Percentiles rank a stretch among this genome's conserved stretches.
Evolutionary conservation across 148 eudicot species (phyloP).

Genomic region (Pharnaceum exiguum): DNA sequence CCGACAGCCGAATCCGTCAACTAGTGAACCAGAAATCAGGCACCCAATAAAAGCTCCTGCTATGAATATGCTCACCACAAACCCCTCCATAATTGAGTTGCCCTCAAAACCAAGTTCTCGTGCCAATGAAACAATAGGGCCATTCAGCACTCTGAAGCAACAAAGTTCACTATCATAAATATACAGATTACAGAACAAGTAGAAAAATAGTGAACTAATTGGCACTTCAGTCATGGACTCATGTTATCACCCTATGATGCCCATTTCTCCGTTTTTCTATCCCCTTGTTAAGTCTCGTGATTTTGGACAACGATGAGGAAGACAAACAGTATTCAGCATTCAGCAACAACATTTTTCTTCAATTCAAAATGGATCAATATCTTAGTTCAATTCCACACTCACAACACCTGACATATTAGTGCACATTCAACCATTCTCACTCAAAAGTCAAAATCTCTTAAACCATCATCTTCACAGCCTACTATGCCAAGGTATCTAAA

Average conservation of each 20-base stretch:
- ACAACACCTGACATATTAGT: too few species aligned
- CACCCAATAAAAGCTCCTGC: constrained; percentile 78
- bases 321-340: neutral
- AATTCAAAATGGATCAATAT: too few species aligned
- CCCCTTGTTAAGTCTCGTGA: neutral
- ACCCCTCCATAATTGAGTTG: constrained; percentile 64
- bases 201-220: neutral
- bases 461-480: too few species aligned
- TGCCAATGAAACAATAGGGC: constrained; percentile 65
- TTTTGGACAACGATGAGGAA: neutral
- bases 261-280: neutral
- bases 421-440: too few species aligned
- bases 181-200: neutral
- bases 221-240: neutral
- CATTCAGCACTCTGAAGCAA: constrained; percentile 72
- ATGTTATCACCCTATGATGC: neutral
- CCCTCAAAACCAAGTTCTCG: constrained; percentile 86
- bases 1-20: constrained; percentile 66
- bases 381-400: too few species aligned
- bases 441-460: too few species aligned
- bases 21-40: constrained; percentile 43
- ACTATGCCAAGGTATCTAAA: too few species aligned
- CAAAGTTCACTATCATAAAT: neutral
- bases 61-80: constrained; percentile 82
- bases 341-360: neutral